phyloP scores from a whole-genome alignment of 1,284 basidiomycete species.

The Thecaphora thlaspeos region DNA sequence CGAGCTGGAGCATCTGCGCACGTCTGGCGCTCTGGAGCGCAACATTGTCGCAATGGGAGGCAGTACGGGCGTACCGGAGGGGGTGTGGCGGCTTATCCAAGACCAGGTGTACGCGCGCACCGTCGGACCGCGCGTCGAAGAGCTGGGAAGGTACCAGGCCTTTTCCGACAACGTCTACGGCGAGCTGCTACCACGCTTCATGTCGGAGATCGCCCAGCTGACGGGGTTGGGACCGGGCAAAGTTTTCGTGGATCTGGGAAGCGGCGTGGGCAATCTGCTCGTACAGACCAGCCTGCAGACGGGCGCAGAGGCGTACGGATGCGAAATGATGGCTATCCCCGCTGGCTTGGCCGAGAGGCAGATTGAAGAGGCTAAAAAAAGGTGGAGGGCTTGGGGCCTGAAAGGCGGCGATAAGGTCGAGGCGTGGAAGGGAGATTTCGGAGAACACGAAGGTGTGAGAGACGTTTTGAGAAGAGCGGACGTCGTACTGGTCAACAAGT shows the following conservation, averaged over 20 bases:
- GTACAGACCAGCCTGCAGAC: conserved; percentile 64
- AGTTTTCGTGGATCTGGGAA: conserved; percentile 63
- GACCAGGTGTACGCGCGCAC: conserved; percentile 64
- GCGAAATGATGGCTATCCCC: conserved; percentile 63
- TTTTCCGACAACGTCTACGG: conserved; percentile 59
- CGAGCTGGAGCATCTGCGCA: conserved; percentile 59
- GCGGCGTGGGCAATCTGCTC: conserved; percentile 64
- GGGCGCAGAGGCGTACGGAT: conserved; percentile 61
- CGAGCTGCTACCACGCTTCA: conserved; percentile 59
- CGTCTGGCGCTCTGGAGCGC: conserved; percentile 50
- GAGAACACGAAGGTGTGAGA: conserved; percentile 55
- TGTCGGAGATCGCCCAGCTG: conserved; percentile 58
- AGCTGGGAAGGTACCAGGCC: conserved; percentile 60
- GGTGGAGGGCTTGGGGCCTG: conserved; percentile 63
- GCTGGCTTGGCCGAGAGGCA: conserved; percentile 61
- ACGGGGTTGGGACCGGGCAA: conserved; percentile 53
- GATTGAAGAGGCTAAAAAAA: conserved; percentile 60
- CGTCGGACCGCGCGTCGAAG: conserved; percentile 62
- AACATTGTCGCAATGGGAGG: conserved; percentile 50
- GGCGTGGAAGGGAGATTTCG: conserved; percentile 63
- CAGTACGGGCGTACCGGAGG: conserved; percentile 49
- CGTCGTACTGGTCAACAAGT: conserved; percentile 65
- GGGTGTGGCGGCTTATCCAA: conserved; percentile 62
- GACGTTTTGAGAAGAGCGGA: conserved; percentile 60
- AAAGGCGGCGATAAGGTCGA: conserved; percentile 58